These are phyloP conservation scores for Xylaria bambusicola DNA, from an alignment of 495 filamentous ascomycete genomes.

Conservation along the genomic window DNA sequence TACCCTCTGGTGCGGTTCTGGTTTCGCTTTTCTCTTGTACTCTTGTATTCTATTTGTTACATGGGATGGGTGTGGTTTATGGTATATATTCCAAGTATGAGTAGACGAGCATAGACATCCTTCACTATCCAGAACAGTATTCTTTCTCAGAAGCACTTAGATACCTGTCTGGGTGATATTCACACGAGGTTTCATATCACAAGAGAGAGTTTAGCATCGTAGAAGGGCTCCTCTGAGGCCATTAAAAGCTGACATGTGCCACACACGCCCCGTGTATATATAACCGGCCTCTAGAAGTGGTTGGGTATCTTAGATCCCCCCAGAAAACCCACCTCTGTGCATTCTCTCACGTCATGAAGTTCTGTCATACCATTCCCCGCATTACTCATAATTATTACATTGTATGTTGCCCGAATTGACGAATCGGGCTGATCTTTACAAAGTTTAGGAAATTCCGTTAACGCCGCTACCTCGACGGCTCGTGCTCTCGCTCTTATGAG, in stretches of 20 bases:
- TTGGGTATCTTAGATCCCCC: background rate
- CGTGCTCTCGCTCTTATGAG: too few relatives aligned
- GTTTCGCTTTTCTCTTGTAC: background rate
- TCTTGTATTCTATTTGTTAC: background rate
- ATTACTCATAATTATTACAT: background rate
- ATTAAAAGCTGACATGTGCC: too few relatives aligned
- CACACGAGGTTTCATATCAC: too few relatives aligned
- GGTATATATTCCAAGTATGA: background rate
- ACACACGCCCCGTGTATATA: constrained; percentile 1
- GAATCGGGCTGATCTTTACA: constrained; percentile 1
- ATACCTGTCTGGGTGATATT: too few relatives aligned
- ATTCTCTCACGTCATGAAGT: constrained; percentile 4
- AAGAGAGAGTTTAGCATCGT: too few relatives aligned
- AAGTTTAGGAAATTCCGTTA: too few relatives aligned
- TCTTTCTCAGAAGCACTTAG: too few relatives aligned
- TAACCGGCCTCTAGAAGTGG: background rate
- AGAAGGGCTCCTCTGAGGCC: too few relatives aligned
- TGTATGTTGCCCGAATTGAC: background rate
- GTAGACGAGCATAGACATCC: background rate
- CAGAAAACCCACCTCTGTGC: constrained; percentile 2
- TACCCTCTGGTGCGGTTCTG: too few relatives aligned
- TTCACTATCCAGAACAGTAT: background rate
- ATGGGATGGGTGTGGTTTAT: background rate
- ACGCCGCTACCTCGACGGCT: too few relatives aligned
- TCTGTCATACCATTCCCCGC: constrained; percentile 3